These are phyloP conservation scores for baker's yeast (Saccharomyces cerevisiae) DNA, from an alignment of 805 yeast genomes.

Conservation along the genomic window DNA sequence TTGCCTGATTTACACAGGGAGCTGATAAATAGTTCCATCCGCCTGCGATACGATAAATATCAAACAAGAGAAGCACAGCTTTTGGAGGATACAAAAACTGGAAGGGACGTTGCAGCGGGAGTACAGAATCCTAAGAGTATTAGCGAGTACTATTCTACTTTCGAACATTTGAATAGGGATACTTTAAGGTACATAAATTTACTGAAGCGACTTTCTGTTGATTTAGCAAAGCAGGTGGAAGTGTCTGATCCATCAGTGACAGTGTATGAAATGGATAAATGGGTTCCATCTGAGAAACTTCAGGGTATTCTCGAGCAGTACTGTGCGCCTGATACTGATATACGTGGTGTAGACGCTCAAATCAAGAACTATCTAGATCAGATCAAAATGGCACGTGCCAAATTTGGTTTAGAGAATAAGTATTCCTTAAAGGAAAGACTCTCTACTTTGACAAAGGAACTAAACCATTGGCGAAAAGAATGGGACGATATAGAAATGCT, in stretches of 20 bases:
- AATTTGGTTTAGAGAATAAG: constrained; percentile 25
- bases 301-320: constrained; percentile 16
- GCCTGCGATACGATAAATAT: constrained; percentile 17
- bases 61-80: constrained; percentile 16
- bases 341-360: constrained; percentile 8
- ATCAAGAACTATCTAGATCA: constrained; percentile 20
- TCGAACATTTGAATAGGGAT: constrained; percentile 14
- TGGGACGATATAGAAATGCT: constrained; percentile 25
- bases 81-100: neutral
- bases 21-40: constrained; percentile 11
- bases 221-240: constrained; percentile 22
- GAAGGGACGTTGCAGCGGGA: neutral
- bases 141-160: constrained; percentile 9
- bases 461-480: constrained; percentile 25
- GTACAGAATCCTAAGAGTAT: neutral
- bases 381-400: constrained; percentile 27
- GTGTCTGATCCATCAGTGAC: constrained; percentile 13
- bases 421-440: constrained; percentile 19
- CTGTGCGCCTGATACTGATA: constrained; percentile 9
- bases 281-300: constrained; percentile 20
- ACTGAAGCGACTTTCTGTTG: constrained; percentile 22
- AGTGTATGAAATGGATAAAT: constrained; percentile 15
- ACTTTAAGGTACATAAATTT: constrained; percentile 20
- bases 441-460: constrained; percentile 19
- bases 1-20: constrained; percentile 10